phyloP scores from a whole-genome alignment of 1,284 basidiomycete species.

The Lentinula novae-zelandiae region DNA sequence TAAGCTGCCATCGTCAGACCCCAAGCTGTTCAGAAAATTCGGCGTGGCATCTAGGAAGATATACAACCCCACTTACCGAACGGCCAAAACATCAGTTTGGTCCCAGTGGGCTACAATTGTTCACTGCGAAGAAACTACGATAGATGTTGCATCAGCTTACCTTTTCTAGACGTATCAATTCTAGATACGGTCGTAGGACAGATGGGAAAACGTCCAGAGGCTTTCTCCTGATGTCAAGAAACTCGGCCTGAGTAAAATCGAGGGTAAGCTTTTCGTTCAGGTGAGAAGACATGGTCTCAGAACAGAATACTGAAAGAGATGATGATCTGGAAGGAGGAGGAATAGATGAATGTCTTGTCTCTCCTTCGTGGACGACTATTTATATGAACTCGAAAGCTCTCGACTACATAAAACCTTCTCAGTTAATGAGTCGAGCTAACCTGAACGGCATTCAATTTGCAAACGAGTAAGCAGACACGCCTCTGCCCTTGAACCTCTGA shows the following conservation, averaged over 20 bases:
- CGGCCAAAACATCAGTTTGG: constrained; percentile 52
- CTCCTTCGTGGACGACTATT: not conserved
- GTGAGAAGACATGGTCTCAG: not conserved
- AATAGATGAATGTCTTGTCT: not conserved
- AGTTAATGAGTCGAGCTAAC: not conserved
- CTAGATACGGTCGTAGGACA: constrained; percentile 39
- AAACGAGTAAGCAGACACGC: not conserved
- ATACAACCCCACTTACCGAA: constrained; percentile 32
- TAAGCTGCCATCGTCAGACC: constrained; percentile 44
- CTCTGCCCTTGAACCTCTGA: not conserved
- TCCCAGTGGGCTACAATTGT: constrained; percentile 41
- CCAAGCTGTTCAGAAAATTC: constrained; percentile 32
- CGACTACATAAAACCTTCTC: not conserved
- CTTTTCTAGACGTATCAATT: constrained; percentile 49
- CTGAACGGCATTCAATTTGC: not conserved
- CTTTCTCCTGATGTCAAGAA: not conserved
- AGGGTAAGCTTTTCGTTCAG: constrained; percentile 2
- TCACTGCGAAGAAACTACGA: not conserved
- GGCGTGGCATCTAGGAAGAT: not conserved
- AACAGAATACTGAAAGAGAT: too few relatives aligned
- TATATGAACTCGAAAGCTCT: not conserved
- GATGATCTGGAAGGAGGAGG: not conserved
- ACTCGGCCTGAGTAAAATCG: constrained; percentile 1
- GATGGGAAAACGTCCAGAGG: constrained; percentile 19
- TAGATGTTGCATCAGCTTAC: constrained; percentile 21